Evolutionary conservation across 495 filamentous ascomycete species (phyloP), one percentile per base, ranked within the genome.

Genomic region (Pyronema domesticum): DNA sequence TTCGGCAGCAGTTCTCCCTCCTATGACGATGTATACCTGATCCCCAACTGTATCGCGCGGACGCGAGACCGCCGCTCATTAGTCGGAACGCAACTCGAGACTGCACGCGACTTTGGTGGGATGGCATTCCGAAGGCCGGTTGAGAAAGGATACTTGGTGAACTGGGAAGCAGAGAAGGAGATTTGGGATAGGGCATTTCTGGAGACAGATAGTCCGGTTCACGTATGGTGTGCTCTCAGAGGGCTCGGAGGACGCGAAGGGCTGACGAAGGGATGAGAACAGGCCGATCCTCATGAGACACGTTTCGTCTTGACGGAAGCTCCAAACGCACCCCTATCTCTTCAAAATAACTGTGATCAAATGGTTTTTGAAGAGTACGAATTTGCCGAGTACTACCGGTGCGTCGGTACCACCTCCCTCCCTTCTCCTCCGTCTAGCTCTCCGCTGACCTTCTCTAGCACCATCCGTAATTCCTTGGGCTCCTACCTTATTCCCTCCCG

Each of bases 281-380:
- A 73, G 69, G 86, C 82, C 67, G 79, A 87, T 68, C 88, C 91
- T 2, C 75, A 77, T 54, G 81, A 87, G 11, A 89, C 87, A 7
- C 80, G 84, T 15, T 69, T 99, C 33, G 64, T 99, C 0, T 75
- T 98, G 33, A 80, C 87, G 18, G 91, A 99, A 68, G 83, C 86
- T 35, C 84, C 93, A n/a, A 96, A 95, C 67, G 79, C 83, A 3
- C 75, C 89, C 44, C 77, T 80, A 3, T 71, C 76, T 8, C 69
- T 99, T 51, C 89, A 95, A 68, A 78, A 77, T 14, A 88, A 95
- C 64, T 86, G 85, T 55, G 91, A 96, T 66, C 86, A 99, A 72
- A 86, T 99, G 65, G 77, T 95, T 0, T 96, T 96, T 72, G 91
- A 99, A 65, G 89, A 96, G 66, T 96, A 88, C 73, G 86, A 86